Evolutionary conservation across 495 filamentous ascomycete genomes (phyloP).

Genomic region (Penicillium canescens): DNA sequence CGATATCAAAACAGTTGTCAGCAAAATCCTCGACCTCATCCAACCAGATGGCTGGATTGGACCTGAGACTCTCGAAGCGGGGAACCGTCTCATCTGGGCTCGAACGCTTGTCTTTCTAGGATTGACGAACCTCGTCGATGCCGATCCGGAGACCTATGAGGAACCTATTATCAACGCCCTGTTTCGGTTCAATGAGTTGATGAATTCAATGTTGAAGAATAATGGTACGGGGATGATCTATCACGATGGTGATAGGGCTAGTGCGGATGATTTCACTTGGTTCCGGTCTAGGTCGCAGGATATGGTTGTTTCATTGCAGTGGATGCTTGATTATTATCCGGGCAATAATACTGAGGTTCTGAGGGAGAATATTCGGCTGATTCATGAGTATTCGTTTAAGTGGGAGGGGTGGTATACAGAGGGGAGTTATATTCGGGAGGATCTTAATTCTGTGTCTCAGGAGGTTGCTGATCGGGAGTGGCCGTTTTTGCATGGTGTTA

Average conservation of each 20-base stretch:
- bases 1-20: conserved; percentile 50
- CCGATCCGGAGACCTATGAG: conserved; percentile 21
- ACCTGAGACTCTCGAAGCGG: conserved; percentile 46
- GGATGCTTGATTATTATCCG: conserved; percentile 53
- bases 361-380: conserved; percentile 46
- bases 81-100: conserved; percentile 54
- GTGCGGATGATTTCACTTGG: conserved; percentile 40
- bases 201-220: conserved; percentile 51
- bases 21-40: conserved; percentile 54
- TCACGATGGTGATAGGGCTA: conserved; percentile 32
- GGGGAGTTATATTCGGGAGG: conserved; percentile 35
- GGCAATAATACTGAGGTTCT: conserved; percentile 30
- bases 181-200: conserved; percentile 34
- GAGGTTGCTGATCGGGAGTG: conserved; percentile 27
- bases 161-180: conserved; percentile 30
- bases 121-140: conserved; percentile 47
- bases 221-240: conserved; percentile 50
- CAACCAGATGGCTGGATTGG: conserved; percentile 63
- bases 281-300: conserved; percentile 50
- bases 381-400: conserved; percentile 37
- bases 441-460: conserved; percentile 38
- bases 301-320: conserved; percentile 53
- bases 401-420: conserved; percentile 47
- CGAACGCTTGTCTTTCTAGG: conserved; percentile 54
- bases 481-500: conserved; percentile 49